phyloP scores from a whole-genome alignment of 352 stramenopile species.

The Halophytophthora batemanensis region DNA sequence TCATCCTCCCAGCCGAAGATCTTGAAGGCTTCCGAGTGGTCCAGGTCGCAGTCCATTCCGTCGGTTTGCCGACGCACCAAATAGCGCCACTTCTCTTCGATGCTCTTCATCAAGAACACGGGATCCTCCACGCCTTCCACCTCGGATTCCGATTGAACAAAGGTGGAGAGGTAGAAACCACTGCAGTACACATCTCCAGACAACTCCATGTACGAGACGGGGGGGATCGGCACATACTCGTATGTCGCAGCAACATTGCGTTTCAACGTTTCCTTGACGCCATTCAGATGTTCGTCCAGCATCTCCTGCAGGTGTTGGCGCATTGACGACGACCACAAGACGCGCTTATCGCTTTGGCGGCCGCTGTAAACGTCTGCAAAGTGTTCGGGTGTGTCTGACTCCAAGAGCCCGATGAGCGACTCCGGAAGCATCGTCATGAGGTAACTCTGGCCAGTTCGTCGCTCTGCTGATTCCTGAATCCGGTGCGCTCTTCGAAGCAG shows the following conservation, averaged over 20 bases:
- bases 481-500: conserved; percentile 69
- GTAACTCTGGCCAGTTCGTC: conserved; percentile 51
- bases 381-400: conserved; percentile 51
- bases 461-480: conserved; percentile 48
- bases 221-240: conserved; percentile 60
- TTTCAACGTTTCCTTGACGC: conserved; percentile 59
- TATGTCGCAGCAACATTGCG: conserved; percentile 56
- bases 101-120: conserved; percentile 69
- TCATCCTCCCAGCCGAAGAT: conserved; percentile 65
- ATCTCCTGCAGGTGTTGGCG: conserved; percentile 66
- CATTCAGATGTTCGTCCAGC: conserved; percentile 67
- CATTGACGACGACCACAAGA: conserved; percentile 72
- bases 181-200: conserved; percentile 76
- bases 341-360: conserved; percentile 56
- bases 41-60: conserved; percentile 34
- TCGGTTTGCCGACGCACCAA: conserved; percentile 45
- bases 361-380: conserved; percentile 70
- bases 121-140: conserved; percentile 71
- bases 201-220: conserved; percentile 64
- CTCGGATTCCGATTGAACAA: conserved; percentile 50
- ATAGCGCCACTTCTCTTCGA: conserved; percentile 76
- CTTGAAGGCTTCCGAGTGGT: conserved; percentile 55
- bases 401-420: conserved; percentile 63
- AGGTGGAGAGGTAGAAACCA: conserved; percentile 69
- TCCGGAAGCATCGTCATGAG: conserved; percentile 71